Conservation (phyloP, 305 asterid species). For the Fraxinus xanthoxyloides region DNA sequence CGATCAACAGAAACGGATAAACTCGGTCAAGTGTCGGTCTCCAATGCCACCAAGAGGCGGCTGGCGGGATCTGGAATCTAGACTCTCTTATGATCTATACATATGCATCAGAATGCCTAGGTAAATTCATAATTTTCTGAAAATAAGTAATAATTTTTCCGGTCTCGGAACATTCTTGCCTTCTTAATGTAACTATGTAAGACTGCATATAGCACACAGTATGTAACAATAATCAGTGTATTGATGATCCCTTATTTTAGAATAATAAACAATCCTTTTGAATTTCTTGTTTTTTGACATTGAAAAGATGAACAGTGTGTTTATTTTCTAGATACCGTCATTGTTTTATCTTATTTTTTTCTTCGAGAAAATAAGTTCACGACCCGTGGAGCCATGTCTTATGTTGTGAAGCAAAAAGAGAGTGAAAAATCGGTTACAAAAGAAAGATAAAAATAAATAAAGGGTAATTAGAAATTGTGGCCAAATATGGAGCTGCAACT, state of each 20-base stretch:
- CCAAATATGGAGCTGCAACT: background rate
- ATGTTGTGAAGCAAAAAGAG: background rate
- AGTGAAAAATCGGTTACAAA: background rate
- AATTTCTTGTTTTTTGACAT: background rate
- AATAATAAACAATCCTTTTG: background rate
- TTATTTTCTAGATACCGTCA: background rate
- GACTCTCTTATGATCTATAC: background rate
- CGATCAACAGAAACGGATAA: constrained; percentile 45
- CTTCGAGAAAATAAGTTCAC: background rate
- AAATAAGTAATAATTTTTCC: background rate
- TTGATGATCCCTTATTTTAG: background rate
- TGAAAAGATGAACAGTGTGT: background rate
- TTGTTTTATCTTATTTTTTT: background rate
- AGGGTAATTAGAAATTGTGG: background rate
- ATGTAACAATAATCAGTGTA: background rate
- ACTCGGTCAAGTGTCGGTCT: constrained; percentile 77
- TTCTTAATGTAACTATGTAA: background rate
- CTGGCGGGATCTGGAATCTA: constrained; percentile 78
- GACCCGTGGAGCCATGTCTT: background rate
- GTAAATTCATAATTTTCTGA: background rate
- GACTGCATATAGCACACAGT: background rate
- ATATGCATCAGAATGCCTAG: background rate
- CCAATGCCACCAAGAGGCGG: constrained; percentile 89
- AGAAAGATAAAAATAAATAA: background rate
- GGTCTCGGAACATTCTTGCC: background rate